Percentiles rank a stretch among this genome's conserved stretches.
Evolutionary conservation across 306 rosid genomes (phyloP).

Genomic region (Cucurbita pepo): DNA sequence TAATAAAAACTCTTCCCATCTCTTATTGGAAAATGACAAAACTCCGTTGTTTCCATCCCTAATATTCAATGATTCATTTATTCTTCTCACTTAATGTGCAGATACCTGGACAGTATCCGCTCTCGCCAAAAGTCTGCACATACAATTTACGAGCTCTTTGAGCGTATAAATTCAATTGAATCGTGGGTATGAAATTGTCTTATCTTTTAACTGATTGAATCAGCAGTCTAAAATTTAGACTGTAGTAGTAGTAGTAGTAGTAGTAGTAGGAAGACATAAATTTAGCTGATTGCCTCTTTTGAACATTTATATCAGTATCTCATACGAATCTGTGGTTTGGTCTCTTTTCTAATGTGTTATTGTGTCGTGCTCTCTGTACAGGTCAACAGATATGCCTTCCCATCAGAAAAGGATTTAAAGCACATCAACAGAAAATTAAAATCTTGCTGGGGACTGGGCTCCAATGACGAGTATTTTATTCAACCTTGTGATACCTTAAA

Average conservation of each 20-base stretch:
- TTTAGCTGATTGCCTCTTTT: not conserved
- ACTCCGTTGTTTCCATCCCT: not conserved
- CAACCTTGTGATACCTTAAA: slow-evolving; percentile 9
- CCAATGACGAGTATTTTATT: slow-evolving; percentile 60
- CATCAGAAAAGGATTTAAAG: slow-evolving; percentile 75
- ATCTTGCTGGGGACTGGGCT: slow-evolving; percentile 83
- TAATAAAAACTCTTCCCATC: not conserved
- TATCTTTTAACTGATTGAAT: slow-evolving; percentile 1
- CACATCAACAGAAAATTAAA: slow-evolving; percentile 76
- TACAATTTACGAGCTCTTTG: slow-evolving; percentile 45
- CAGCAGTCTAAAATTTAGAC: not conserved
- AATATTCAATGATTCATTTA: not conserved
- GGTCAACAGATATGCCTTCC: slow-evolving; percentile 48
- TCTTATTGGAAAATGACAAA: not conserved
- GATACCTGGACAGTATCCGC: slow-evolving; percentile 42
- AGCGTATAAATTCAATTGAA: slow-evolving; percentile 42
- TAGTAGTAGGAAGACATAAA: not conserved
- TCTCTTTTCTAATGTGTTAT: slow-evolving; percentile 15
- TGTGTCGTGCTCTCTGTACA: slow-evolving; percentile 14
- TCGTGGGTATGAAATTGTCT: slow-evolving; percentile 44
- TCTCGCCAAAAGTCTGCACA: slow-evolving; percentile 39
- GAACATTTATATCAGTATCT: not conserved
- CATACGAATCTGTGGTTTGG: not conserved
- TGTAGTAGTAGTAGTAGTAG: not conserved
- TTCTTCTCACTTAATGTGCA: slow-evolving; percentile 21